A percentile compares a stretch with the other conserved stretches of the same genome.
These are phyloP conservation scores for Fusarium foetens DNA, from an alignment of 2,329 filamentous ascomycete genomes.

Conservation along the genomic window DNA sequence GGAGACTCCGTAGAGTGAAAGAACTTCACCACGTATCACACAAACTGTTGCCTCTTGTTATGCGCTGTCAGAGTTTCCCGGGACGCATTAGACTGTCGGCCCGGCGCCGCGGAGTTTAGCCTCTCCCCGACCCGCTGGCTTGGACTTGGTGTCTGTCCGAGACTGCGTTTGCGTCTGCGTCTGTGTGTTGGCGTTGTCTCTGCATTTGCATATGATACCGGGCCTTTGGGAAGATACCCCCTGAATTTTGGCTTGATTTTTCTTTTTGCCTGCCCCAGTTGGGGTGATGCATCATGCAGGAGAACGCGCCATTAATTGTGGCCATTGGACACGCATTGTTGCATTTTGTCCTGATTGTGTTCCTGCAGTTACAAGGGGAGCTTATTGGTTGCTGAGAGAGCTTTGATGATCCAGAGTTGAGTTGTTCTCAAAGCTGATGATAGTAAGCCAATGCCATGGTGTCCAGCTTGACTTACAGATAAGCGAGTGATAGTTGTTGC, in stretches of 20 bases:
- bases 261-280: conserved; percentile 10
- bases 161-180: not conserved
- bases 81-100: conserved; percentile 21
- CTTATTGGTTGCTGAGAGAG: not conserved
- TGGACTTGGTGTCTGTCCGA: conserved; percentile 13
- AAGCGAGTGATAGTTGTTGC: not conserved
- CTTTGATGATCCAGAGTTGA: not conserved
- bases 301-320: conserved; percentile 28
- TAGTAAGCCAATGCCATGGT: not conserved
- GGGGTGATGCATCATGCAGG: conserved; percentile 41
- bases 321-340: conserved; percentile 13
- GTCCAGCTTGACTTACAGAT: not conserved
- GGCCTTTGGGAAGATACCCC: conserved; percentile 25
- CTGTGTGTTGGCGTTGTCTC: conserved; percentile 25
- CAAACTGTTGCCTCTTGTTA: conserved; percentile 5
- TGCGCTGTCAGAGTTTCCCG: conserved; percentile 24
- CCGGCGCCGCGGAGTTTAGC: conserved; percentile 34
- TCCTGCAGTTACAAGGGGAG: not conserved
- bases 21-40: conserved; percentile 4
- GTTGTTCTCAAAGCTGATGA: not conserved
- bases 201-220: conserved; percentile 28
- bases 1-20: not conserved
- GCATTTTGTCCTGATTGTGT: conserved; percentile 6
- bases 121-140: conserved; percentile 26
- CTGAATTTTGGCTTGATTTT: conserved; percentile 1